Base-by-base conservation (phyloP, 345 rosid species). In the Pseudoturritis turrita region DNA sequence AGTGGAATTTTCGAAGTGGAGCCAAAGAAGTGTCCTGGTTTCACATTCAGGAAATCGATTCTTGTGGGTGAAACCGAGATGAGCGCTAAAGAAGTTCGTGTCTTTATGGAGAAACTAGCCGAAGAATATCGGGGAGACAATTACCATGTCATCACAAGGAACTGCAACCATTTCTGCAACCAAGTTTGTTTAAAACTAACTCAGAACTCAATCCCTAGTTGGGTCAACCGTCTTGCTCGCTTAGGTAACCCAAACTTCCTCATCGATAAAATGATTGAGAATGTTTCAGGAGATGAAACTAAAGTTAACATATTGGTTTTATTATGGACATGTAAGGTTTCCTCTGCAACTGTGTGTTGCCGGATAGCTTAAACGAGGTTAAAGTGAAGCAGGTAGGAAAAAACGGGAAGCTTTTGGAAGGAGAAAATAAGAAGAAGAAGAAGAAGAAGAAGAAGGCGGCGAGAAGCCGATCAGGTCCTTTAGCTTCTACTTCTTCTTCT, bases 211-310 rank as follows among this genome's bases (percentile, higher is more conserved):
- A 95, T 91, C 65, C 99, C 99, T 51, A 79, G 84, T 18, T 95
- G 99, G 99, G 88, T 91, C 68, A 95, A 95, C 72, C 99, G 98
- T 37, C 93, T 95, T 53, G 99, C 99, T 63, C 89, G 96, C 22
- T 71, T 95, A 44, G 99, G 99, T 95, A 86, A 76, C 75, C 8
- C 0, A 49, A 50, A 26, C 28, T 15, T 68, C 28, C 19, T 28
- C 17, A 31, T 19, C 49, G 8, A 14, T 28, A 4, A 5, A 60
- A 62, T 14, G 54, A 40, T 13, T 25, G 10, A 10, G 19, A 56
- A 26, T 33, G 36, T n/a, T 15, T 52, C 18, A 26, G 18, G 43
- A 41, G 44, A 52, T 40, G 14, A 2, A 25, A 23, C n/a, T n/a
- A 8, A 46, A 33, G 21, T 62, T 4, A 53, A 15, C 23, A 7